phyloP scores from a whole-genome alignment of 768 basidiomycete genomes.

The Auricularia cornea region DNA sequence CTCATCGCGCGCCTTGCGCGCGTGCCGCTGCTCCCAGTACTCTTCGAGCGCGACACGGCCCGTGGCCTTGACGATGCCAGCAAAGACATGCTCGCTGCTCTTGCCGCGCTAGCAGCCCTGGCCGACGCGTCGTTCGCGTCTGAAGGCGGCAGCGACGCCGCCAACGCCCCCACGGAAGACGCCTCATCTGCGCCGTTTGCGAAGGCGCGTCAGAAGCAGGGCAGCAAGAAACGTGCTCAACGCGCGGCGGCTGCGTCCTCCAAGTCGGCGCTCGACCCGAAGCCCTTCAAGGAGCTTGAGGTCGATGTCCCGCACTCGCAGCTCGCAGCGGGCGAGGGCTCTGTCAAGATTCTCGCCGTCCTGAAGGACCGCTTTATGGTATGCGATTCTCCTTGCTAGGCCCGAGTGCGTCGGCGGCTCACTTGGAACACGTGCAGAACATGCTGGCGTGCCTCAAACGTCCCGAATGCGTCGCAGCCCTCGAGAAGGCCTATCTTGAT shows the following conservation, averaged over 20 bases:
- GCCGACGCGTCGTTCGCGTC: not conserved
- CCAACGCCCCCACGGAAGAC: not conserved
- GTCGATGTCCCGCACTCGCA: conserved; percentile 18
- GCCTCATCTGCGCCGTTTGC: not conserved
- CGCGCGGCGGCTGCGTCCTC: not conserved
- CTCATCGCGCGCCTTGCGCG: not conserved
- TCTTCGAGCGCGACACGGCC: not conserved
- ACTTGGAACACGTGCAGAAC: conserved; percentile 15
- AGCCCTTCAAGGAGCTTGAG: conserved; percentile 24
- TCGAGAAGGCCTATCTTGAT: conserved; percentile 9
- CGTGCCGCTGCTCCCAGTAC: not conserved
- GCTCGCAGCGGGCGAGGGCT: conserved; percentile 13
- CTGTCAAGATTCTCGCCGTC: conserved; percentile 12
- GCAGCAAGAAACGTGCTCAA: conserved; percentile 11
- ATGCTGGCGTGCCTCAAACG: conserved; percentile 2
- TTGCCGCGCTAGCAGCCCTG: not conserved
- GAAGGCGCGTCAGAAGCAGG: conserved; percentile 23
- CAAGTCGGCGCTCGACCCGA: conserved; percentile 15
- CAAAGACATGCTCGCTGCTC: not conserved
- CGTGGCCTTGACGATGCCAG: not conserved
- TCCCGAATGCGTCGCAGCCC: not conserved
- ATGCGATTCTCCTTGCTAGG: not conserved
- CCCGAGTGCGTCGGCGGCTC: conserved; percentile 1
- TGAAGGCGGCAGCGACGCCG: not conserved
- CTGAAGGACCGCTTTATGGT: conserved; percentile 26